phyloP scores from a whole-genome alignment of 2,329 filamentous ascomycete genomes.

The Phaeosphaeriaceae sp. region DNA sequence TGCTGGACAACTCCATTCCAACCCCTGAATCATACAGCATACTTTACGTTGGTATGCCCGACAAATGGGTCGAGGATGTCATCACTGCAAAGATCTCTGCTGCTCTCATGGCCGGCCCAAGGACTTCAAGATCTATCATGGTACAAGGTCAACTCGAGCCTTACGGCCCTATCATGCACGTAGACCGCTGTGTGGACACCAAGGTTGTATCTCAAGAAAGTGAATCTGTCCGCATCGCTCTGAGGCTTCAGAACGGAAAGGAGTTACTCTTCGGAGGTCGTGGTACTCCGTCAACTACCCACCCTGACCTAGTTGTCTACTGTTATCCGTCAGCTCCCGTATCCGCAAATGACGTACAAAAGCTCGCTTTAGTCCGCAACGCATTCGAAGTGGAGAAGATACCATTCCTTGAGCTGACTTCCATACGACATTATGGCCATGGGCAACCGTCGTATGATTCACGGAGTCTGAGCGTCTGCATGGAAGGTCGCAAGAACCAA shows the following conservation, averaged over 20 bases:
- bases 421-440: conserved; percentile 34
- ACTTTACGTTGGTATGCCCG: conserved; percentile 40
- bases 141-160: conserved; percentile 44
- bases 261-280: conserved; percentile 26
- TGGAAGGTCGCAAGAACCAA: conserved; percentile 37
- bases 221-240: conserved; percentile 13
- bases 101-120: conserved; percentile 39
- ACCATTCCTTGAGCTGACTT: conserved; percentile 40
- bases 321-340: conserved; percentile 29
- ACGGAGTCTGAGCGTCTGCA: conserved; percentile 34
- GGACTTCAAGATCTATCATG: conserved; percentile 43
- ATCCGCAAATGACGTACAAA: conserved; percentile 19
- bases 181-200: conserved; percentile 35
- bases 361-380: conserved; percentile 29
- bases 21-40: conserved; percentile 40
- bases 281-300: conserved; percentile 7
- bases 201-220: conserved; percentile 13
- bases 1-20: conserved; percentile 33
- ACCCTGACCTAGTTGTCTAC: conserved; percentile 42
- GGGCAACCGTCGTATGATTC: conserved; percentile 26
- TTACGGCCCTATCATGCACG: conserved; percentile 36
- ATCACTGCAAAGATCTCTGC: conserved; percentile 40
- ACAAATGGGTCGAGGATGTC: conserved; percentile 39
- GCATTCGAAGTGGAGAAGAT: conserved; percentile 32
- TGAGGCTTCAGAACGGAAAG: conserved; percentile 34